These are phyloP conservation scores for Saccharomycopsis lassenensis DNA, from an alignment of 805 yeast species.

Conservation along the genomic window DNA sequence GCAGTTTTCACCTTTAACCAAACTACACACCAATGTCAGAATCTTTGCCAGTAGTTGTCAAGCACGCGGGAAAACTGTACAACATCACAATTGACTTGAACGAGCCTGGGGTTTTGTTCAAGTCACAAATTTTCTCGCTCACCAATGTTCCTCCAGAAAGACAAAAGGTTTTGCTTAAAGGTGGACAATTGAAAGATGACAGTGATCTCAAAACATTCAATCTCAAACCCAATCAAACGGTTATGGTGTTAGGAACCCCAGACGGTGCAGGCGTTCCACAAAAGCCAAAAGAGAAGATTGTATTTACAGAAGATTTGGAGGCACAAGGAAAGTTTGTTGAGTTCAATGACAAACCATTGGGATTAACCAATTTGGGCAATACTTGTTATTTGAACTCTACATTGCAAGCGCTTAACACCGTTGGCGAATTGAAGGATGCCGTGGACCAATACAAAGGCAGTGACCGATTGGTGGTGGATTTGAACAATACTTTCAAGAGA, in stretches of 20 bases:
- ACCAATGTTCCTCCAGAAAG: slow-evolving; percentile 83
- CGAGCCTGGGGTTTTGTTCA: slow-evolving; percentile 53
- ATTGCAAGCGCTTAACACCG: slow-evolving; percentile 79
- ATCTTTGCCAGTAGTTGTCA: slow-evolving; percentile 31
- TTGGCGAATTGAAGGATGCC: slow-evolving; percentile 65
- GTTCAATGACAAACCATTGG: slow-evolving; percentile 59
- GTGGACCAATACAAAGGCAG: slow-evolving; percentile 46
- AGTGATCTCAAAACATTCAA: slow-evolving; percentile 36
- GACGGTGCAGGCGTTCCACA: slow-evolving; percentile 34
- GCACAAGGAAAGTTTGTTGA: slow-evolving; percentile 13
- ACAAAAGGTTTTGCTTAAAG: slow-evolving; percentile 83
- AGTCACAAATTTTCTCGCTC: slow-evolving; percentile 53
- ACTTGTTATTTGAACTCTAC: slow-evolving; percentile 90
- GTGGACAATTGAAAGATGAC: slow-evolving; percentile 78
- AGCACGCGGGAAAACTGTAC: slow-evolving; percentile 60
- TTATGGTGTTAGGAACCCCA: slow-evolving; percentile 91
- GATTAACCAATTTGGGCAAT: slow-evolving; percentile 88
- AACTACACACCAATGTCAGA: slow-evolving; percentile 14
- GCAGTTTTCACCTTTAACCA: too few species aligned
- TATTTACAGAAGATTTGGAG: slow-evolving; percentile 59
- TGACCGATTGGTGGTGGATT: slow-evolving; percentile 35
- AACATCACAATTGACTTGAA: slow-evolving; percentile 44
- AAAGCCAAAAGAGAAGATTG: slow-evolving; percentile 42
- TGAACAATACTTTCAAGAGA: slow-evolving; percentile 33
- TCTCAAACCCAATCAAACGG: slow-evolving; percentile 51